A percentile compares a stretch with the other conserved stretches of the same genome.
Conservation (phyloP, 768 basidiomycete genomes). For the Podaxis rugospora region DNA sequence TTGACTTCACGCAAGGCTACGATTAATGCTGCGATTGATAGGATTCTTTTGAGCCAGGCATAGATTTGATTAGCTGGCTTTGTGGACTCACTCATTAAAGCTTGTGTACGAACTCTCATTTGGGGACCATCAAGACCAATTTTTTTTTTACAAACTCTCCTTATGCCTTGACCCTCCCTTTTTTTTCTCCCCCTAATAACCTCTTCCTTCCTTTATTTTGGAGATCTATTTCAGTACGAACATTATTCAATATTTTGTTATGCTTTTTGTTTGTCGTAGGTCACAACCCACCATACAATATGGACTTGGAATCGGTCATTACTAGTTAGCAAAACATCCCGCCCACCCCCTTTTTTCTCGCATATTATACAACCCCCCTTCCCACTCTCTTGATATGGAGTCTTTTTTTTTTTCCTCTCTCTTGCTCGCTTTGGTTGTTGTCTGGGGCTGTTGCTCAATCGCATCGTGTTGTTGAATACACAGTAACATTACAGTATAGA, state of each 20-base stretch:
- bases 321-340: background rate
- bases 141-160: background rate
- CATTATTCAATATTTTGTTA: background rate
- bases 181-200: background rate
- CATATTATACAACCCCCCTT: background rate
- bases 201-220: background rate
- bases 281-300: background rate
- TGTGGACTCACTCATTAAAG: background rate
- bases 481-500: background rate
- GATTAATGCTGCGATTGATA: constrained; percentile 79
- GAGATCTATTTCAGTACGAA: constrained; percentile 2
- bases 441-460: background rate
- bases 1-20: constrained; percentile 63
- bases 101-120: background rate
- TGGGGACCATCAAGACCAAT: constrained; percentile 1
- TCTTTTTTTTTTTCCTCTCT: background rate
- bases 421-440: background rate
- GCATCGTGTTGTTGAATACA: background rate
- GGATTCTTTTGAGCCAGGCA: constrained; percentile 54
- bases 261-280: background rate
- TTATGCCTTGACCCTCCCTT: constrained; percentile 4
- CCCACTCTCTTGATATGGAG: background rate
- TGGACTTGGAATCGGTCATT: constrained; percentile 1
- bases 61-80: background rate
- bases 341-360: background rate